phyloP scores from a whole-genome alignment of 805 yeast species.

The Candida berthetii region DNA sequence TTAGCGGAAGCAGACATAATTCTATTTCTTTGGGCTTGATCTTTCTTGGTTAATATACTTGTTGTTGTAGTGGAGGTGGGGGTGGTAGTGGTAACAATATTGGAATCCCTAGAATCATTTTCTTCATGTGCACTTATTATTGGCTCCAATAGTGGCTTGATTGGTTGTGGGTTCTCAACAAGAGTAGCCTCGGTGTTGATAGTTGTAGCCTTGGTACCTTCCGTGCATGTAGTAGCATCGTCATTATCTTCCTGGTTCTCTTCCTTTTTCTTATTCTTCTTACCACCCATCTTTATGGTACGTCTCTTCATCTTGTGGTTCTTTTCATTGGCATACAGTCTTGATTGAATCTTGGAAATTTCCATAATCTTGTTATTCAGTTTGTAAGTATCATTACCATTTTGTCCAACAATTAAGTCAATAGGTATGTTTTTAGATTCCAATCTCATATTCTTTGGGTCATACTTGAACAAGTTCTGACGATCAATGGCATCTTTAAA shows the following conservation, averaged over 20 bases:
- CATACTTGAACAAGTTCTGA: slow-evolving; percentile 25
- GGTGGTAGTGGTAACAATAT: not conserved
- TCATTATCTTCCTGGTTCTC: not conserved
- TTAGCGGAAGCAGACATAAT: not conserved
- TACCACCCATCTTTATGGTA: slow-evolving; percentile 12
- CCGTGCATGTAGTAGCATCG: not conserved
- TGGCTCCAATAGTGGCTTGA: not conserved
- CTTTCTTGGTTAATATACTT: not conserved
- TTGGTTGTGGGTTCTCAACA: slow-evolving; percentile 4
- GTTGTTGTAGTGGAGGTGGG: not conserved
- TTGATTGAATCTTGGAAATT: slow-evolving; percentile 19
- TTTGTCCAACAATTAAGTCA: slow-evolving; percentile 11
- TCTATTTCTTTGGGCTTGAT: not conserved
- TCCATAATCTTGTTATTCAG: slow-evolving; percentile 14
- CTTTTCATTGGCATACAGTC: slow-evolving; percentile 17
- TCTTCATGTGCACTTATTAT: not conserved
- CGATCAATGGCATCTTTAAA: slow-evolving; percentile 55
- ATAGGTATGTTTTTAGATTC: slow-evolving; percentile 16
- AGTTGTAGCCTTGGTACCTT: slow-evolving; percentile 7
- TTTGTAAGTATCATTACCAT: slow-evolving; percentile 3
- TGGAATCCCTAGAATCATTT: not conserved
- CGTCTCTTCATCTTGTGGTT: slow-evolving; percentile 15
- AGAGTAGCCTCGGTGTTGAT: slow-evolving; percentile 14
- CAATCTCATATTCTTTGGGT: slow-evolving; percentile 8
- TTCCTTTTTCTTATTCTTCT: not conserved